A percentile compares a stretch with the other conserved stretches of the same genome.
Evolutionary conservation across 257 asterid species (phyloP).

Genomic region (Nyctanthes arbortristis): DNA sequence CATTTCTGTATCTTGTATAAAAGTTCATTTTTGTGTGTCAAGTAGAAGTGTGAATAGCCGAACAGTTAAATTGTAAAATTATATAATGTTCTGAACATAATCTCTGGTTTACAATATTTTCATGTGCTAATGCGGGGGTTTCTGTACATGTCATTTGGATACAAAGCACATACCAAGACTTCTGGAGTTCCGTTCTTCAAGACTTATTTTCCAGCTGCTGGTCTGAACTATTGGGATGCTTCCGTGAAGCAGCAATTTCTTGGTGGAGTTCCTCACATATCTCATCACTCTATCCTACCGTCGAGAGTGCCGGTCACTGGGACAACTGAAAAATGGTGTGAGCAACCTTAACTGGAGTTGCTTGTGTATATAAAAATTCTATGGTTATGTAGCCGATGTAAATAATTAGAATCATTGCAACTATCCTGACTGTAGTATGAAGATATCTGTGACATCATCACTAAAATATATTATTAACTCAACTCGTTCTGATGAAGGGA

Average conservation of each 20-base stretch:
- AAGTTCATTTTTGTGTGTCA: too few species aligned
- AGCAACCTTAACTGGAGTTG: neutral
- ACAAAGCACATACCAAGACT: conserved; percentile 34
- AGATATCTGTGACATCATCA: neutral
- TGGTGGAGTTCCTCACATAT: conserved; percentile 45
- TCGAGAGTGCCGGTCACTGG: conserved; percentile 38
- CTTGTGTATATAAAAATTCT: neutral
- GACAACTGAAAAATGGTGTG: conserved; percentile 58
- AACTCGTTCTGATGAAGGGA: neutral
- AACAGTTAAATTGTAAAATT: neutral
- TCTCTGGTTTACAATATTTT: neutral
- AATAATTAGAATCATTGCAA: neutral
- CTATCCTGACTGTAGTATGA: neutral
- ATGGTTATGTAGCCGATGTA: neutral
- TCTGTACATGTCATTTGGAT: neutral
- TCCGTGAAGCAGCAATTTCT: conserved; percentile 43
- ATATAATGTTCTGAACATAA: neutral
- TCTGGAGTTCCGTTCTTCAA: conserved; percentile 42
- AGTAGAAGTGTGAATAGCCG: neutral
- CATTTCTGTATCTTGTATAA: neutral
- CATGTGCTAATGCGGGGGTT: neutral
- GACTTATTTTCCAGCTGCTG: conserved; percentile 37
- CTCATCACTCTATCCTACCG: conserved; percentile 21
- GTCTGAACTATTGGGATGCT: conserved; percentile 36
- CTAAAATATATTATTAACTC: neutral